A percentile compares a stretch with the other conserved stretches of the same genome.
Evolutionary conservation across 2,329 filamentous ascomycete species (phyloP).

Genomic region (Apiospora pterosperma): DNA sequence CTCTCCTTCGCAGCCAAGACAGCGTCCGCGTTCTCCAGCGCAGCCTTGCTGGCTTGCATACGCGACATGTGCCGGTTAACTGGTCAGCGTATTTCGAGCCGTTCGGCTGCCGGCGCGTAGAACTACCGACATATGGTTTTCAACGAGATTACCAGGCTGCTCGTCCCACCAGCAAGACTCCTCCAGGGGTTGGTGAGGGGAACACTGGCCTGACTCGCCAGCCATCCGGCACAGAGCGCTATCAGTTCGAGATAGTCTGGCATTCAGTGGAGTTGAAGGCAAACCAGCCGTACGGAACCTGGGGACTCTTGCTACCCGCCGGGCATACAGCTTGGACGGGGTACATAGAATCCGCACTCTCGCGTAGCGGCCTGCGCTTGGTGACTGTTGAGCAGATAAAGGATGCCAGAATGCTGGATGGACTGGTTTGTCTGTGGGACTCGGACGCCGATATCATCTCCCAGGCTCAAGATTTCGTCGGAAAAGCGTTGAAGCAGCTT

Average conservation of each 20-base stretch:
- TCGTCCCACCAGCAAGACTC: too few species aligned
- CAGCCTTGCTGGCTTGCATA: constrained; percentile 22
- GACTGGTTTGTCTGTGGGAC: constrained; percentile 22
- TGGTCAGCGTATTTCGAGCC: constrained; percentile 27
- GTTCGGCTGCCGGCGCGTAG: constrained; percentile 21
- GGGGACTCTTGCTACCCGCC: constrained; percentile 14
- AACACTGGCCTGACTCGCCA: neutral
- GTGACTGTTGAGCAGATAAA: constrained; percentile 13
- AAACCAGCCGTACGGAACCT: constrained; percentile 7
- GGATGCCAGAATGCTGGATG: constrained; percentile 18
- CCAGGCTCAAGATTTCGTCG: constrained; percentile 14
- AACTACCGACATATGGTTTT: constrained; percentile 29
- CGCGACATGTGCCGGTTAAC: constrained; percentile 21
- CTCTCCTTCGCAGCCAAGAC: constrained; percentile 16
- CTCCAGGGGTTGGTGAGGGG: neutral
- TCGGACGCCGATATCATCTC: constrained; percentile 16
- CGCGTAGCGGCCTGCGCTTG: constrained; percentile 11
- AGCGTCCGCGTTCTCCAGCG: constrained; percentile 14
- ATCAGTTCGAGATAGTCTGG: constrained; percentile 16
- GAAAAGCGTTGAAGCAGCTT: constrained; percentile 19
- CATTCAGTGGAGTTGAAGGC: constrained; percentile 10
- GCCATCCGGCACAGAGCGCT: neutral
- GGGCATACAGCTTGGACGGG: constrained; percentile 7
- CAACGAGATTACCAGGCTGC: constrained; percentile 18
- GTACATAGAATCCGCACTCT: constrained; percentile 7